These are phyloP conservation scores for Arabis hirsuta DNA, from an alignment of 345 rosid species.

Conservation along the genomic window DNA sequence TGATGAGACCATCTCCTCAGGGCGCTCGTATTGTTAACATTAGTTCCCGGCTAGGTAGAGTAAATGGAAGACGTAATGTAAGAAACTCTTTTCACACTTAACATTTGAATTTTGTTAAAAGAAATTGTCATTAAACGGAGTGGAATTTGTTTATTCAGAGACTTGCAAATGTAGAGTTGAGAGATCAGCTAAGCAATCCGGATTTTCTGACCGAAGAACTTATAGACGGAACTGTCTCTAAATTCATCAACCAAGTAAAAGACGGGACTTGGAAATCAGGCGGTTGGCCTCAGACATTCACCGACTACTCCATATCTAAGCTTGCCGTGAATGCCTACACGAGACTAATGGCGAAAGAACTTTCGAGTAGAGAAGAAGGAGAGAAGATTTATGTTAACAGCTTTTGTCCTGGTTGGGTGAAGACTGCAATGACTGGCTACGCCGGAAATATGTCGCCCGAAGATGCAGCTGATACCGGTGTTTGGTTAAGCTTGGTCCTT, in stretches of 20 bases:
- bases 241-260: constrained; percentile 73
- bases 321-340: constrained; percentile 85
- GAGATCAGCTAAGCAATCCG: constrained; percentile 56
- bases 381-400: constrained; percentile 75
- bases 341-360: constrained; percentile 60
- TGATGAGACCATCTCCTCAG: constrained; percentile 71
- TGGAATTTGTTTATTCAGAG: constrained; percentile 52
- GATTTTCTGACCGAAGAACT: constrained; percentile 73
- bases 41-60: constrained; percentile 82
- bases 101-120: background rate
- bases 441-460: constrained; percentile 74
- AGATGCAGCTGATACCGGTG: constrained; percentile 92
- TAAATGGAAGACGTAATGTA: constrained; percentile 79
- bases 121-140: background rate
- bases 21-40: constrained; percentile 85
- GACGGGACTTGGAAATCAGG: constrained; percentile 76
- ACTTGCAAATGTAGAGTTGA: constrained; percentile 60
- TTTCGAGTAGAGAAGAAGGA: constrained; percentile 65
- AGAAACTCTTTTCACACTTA: constrained; percentile 42
- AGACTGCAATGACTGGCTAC: constrained; percentile 91
- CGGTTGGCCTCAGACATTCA: constrained; percentile 84
- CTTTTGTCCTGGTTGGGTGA: constrained; percentile 98
- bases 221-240: constrained; percentile 58
- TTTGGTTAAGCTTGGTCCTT: constrained; percentile 79
- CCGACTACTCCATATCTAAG: constrained; percentile 87